Percentiles rank a stretch among this genome's conserved stretches.
Conservation (phyloP, 2,329 filamentous ascomycete genomes). For the Fusarium sp. region DNA sequence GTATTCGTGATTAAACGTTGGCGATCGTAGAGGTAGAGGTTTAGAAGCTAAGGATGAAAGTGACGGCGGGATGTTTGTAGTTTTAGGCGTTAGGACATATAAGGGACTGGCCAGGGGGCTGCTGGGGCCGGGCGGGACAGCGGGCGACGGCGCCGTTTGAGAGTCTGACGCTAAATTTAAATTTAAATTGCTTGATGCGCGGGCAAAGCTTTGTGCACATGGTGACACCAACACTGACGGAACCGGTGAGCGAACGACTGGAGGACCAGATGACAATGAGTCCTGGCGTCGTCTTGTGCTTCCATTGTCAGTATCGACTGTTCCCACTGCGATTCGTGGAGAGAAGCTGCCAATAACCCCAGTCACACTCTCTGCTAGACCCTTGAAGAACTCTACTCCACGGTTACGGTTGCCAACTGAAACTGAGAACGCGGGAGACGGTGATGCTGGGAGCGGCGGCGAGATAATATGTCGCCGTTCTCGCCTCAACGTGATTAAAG, state of each 20-base stretch:
- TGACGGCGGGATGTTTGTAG: slow-evolving; percentile 43
- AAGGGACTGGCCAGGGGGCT: slow-evolving; percentile 39
- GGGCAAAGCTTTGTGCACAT: slow-evolving; percentile 27
- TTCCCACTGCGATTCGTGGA: slow-evolving; percentile 36
- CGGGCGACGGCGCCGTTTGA: slow-evolving; percentile 39
- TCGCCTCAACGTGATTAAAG: slow-evolving; percentile 20
- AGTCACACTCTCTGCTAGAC: slow-evolving; percentile 32
- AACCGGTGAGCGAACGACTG: slow-evolving; percentile 19
- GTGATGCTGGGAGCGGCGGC: slow-evolving; percentile 13
- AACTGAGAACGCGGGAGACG: slow-evolving; percentile 28
- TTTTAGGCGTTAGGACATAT: slow-evolving; percentile 48
- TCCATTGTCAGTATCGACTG: slow-evolving; percentile 23
- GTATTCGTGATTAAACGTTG: slow-evolving; percentile 27
- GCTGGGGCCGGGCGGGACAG: slow-evolving; percentile 41
- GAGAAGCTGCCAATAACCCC: slow-evolving; percentile 40
- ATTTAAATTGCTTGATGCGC: slow-evolving; percentile 35
- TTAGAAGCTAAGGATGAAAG: slow-evolving; percentile 30
- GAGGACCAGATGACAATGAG: slow-evolving; percentile 32
- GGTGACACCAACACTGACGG: slow-evolving; percentile 34
- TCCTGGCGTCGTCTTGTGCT: slow-evolving; percentile 28
- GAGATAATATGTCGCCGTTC: slow-evolving; percentile 20
- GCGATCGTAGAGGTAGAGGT: slow-evolving; percentile 24
- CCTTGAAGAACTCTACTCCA: slow-evolving; percentile 36
- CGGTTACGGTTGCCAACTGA: slow-evolving; percentile 36
- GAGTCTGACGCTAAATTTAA: slow-evolving; percentile 37